A percentile compares a stretch with the other conserved stretches of the same genome.
Conservation (phyloP, 2,329 filamentous ascomycete species). For the Claviceps quebecensis region DNA sequence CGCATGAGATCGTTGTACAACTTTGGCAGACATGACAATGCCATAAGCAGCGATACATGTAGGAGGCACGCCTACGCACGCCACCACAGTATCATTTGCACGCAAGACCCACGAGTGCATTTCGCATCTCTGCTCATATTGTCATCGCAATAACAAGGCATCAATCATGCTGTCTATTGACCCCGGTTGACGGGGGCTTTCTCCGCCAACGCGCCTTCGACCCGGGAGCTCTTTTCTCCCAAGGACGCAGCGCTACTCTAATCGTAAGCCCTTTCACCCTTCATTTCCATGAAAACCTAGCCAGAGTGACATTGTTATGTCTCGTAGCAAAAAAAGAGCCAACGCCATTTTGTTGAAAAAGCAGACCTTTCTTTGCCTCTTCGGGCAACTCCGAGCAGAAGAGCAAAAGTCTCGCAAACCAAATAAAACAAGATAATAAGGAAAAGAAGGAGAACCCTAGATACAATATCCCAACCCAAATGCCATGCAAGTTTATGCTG, state of each 20-base stretch:
- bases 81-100: not conserved
- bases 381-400: not conserved
- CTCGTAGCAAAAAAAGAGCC: slow-evolving; percentile 22
- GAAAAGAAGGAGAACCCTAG: slow-evolving; percentile 7
- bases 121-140: not conserved
- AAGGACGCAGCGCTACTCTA: too few relatives aligned
- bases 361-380: slow-evolving; percentile 20
- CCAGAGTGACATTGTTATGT: slow-evolving; percentile 16
- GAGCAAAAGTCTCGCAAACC: not conserved
- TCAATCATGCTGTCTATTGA: slow-evolving; percentile 14
- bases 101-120: not conserved
- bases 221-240: slow-evolving; percentile 11
- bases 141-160: not conserved
- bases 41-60: too few relatives aligned
- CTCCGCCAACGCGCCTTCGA: slow-evolving; percentile 6
- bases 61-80: not conserved
- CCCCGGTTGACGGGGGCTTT: slow-evolving; percentile 31
- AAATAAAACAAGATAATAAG: not conserved
- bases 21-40: not conserved
- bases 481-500: slow-evolving; percentile 30
- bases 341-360: slow-evolving; percentile 28
- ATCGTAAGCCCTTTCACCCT: too few relatives aligned
- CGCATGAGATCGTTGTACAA: not conserved
- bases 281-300: slow-evolving; percentile 7
- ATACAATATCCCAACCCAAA: slow-evolving; percentile 18